Percentiles rank a stretch among this genome's conserved stretches.
Evolutionary conservation across 768 basidiomycete genomes (phyloP).

Genomic region (Lyophyllum semitale): DNA sequence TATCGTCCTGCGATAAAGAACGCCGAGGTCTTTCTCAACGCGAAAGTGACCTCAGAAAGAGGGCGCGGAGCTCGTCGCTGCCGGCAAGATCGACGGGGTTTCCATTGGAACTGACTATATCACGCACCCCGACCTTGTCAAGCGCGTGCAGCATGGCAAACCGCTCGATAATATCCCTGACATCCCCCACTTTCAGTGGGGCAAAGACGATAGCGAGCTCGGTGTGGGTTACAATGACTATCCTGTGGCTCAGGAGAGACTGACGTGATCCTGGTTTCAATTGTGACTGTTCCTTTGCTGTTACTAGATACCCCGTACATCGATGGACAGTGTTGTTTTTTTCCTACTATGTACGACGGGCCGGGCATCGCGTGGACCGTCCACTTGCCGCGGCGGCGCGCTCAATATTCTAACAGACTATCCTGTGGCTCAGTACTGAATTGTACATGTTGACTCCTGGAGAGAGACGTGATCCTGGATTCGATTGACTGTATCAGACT

Average conservation of each 20-base stretch:
- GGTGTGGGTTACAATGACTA: conserved; percentile 40
- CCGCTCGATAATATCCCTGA: conserved; percentile 34
- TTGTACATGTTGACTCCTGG: too few relatives aligned
- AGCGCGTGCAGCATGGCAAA: conserved; percentile 35
- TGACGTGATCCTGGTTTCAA: too few relatives aligned
- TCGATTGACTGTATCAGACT: too few relatives aligned
- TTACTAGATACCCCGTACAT: too few relatives aligned
- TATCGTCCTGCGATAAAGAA: conserved; percentile 37
- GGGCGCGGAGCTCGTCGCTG: conserved; percentile 34
- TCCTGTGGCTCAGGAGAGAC: conserved; percentile 27
- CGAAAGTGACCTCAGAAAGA: conserved; percentile 35
- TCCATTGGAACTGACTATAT: conserved; percentile 39
- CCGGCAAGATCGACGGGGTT: conserved; percentile 36
- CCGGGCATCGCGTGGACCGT: too few relatives aligned
- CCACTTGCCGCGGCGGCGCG: too few relatives aligned
- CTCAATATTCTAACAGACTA: too few relatives aligned
- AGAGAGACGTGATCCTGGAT: too few relatives aligned
- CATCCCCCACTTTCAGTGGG: conserved; percentile 27
- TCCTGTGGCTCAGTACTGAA: too few relatives aligned
- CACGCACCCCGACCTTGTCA: conserved; percentile 41
- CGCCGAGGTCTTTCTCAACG: conserved; percentile 39
- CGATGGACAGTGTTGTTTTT: too few relatives aligned
- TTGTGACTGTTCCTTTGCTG: too few relatives aligned
- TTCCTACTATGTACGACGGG: too few relatives aligned
- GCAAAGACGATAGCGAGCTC: conserved; percentile 23